A percentile compares a stretch with the other conserved stretches of the same genome.
phyloP scores from a whole-genome alignment of 75 land plant genomes.

The Adiantum capillusveneris region DNA sequence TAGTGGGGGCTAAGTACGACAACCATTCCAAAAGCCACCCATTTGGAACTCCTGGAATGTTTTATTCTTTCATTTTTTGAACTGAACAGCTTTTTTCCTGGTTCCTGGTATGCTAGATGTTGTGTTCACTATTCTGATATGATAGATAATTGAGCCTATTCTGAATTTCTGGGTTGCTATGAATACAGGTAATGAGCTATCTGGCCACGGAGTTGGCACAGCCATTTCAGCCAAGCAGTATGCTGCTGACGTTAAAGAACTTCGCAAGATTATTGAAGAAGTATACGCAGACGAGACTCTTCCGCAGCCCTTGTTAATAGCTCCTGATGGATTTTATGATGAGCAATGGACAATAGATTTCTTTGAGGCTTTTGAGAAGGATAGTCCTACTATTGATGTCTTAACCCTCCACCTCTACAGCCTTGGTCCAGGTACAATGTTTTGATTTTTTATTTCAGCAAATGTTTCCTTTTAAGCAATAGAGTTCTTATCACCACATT shows the following conservation, averaged over 20 bases:
- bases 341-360: constrained; percentile 46
- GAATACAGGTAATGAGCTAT: constrained; percentile 52
- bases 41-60: too few species aligned
- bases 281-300: constrained; percentile 33
- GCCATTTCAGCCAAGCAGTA: constrained; percentile 51
- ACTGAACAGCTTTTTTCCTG: too few species aligned
- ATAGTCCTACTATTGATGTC: constrained; percentile 33
- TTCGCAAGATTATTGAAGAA: constrained; percentile 45
- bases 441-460: background rate
- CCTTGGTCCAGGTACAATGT: constrained; percentile 75
- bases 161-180: too few species aligned
- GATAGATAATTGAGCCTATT: background rate
- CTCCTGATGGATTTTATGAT: constrained; percentile 85
- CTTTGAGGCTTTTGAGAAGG: constrained; percentile 56
- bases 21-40: too few species aligned
- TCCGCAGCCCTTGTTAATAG: constrained; percentile 50
- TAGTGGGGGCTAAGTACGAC: too few species aligned
- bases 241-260: constrained; percentile 55
- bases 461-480: background rate
- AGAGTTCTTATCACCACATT: too few species aligned
- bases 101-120: background rate
- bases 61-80: too few species aligned
- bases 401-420: constrained; percentile 82
- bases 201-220: constrained; percentile 69
- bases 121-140: background rate